Evolutionary conservation across 257 asterid species (phyloP).

Genomic region (Oldenlandia corymbosa): DNA sequence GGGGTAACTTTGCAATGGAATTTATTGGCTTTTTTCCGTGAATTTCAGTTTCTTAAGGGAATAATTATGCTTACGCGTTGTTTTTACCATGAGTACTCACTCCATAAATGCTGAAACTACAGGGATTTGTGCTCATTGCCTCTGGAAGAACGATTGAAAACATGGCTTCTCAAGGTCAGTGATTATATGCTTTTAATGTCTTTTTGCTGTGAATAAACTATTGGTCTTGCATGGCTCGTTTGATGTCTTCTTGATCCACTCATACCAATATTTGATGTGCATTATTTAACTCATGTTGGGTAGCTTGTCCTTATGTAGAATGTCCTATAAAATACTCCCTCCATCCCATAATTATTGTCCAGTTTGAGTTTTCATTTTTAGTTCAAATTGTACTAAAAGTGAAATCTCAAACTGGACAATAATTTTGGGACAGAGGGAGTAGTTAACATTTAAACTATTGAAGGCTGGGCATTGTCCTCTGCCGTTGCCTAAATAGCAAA

Average conservation of each 20-base stretch:
- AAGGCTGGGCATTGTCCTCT: background rate
- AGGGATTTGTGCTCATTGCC: slow-evolving; percentile 59
- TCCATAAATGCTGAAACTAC: slow-evolving; percentile 29
- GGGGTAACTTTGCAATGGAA: background rate
- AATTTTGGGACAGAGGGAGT: too few relatives aligned
- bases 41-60: slow-evolving; percentile 2
- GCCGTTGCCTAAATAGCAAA: background rate
- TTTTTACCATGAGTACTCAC: background rate
- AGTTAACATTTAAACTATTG: too few relatives aligned
- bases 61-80: background rate
- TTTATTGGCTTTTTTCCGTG: background rate
- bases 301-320: too few relatives aligned
- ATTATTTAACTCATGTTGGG: too few relatives aligned
- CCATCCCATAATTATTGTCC: too few relatives aligned
- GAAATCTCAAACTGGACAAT: too few relatives aligned
- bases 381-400: too few relatives aligned
- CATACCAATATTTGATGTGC: background rate
- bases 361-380: too few relatives aligned
- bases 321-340: too few relatives aligned
- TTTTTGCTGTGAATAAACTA: background rate
- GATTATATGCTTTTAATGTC: slow-evolving; percentile 5
- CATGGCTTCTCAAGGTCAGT: slow-evolving; percentile 65
- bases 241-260: background rate
- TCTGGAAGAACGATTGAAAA: slow-evolving; percentile 57
- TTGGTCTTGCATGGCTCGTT: background rate